Conservation (phyloP, 2,329 filamentous ascomycete genomes). For the Aotearoamyces nothofagi region DNA sequence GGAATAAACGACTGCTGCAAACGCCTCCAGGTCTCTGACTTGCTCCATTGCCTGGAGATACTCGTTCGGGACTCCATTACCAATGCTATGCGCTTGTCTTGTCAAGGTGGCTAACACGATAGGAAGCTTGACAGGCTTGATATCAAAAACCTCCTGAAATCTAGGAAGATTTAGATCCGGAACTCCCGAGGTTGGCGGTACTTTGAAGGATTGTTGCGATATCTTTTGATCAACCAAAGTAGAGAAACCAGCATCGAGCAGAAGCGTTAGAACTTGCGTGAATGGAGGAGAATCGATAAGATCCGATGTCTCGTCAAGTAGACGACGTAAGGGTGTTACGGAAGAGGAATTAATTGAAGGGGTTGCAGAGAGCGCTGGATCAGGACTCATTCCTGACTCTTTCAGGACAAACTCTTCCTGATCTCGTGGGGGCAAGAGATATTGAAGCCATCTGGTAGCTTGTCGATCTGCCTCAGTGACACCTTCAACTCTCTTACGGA, state of each 20-base stretch:
- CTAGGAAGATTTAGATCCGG: slow-evolving; percentile 14
- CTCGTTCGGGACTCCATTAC: slow-evolving; percentile 58
- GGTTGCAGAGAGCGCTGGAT: slow-evolving; percentile 23
- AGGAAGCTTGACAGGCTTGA: slow-evolving; percentile 55
- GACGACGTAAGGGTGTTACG: slow-evolving; percentile 52
- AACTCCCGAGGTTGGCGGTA: slow-evolving; percentile 22
- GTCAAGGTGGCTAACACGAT: slow-evolving; percentile 83
- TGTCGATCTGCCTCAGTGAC: slow-evolving; percentile 46
- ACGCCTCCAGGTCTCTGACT: slow-evolving; percentile 64
- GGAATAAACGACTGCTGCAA: slow-evolving; percentile 75
- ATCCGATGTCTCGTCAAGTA: slow-evolving; percentile 92
- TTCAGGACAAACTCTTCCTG: slow-evolving; percentile 73
- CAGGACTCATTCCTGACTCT: slow-evolving; percentile 64
- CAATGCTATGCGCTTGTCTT: slow-evolving; percentile 79
- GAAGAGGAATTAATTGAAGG: slow-evolving; percentile 21
- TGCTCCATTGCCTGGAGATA: slow-evolving; percentile 62
- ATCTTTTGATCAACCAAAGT: slow-evolving; percentile 73
- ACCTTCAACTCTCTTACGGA: slow-evolving; percentile 76
- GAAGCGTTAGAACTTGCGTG: slow-evolving; percentile 66
- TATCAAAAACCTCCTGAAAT: slow-evolving; percentile 36
- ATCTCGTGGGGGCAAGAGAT: slow-evolving; percentile 64
- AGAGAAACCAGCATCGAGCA: slow-evolving; percentile 80
- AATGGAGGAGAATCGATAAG: slow-evolving; percentile 90
- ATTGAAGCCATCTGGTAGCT: slow-evolving; percentile 54
- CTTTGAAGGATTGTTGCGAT: slow-evolving; percentile 62